phyloP scores from a whole-genome alignment of 202 grass and related monocot species.

The Setaria italica region DNA sequence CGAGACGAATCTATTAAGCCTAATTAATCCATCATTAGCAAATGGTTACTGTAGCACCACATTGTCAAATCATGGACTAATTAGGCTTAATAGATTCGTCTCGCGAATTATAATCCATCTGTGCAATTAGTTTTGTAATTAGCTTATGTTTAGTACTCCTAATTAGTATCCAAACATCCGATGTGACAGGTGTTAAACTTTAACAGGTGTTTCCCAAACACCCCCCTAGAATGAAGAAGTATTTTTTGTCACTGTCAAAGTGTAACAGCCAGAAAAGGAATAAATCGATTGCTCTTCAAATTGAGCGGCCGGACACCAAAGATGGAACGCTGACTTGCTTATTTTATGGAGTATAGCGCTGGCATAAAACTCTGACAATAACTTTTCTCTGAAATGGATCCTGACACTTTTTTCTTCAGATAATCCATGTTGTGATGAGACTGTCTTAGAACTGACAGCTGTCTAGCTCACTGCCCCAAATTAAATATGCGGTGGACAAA shows the following conservation, averaged over 20 bases:
- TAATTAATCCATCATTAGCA: too few relatives aligned
- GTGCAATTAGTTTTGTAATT: too few relatives aligned
- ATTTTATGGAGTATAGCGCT: not conserved
- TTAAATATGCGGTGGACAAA: not conserved
- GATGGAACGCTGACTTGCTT: conserved; percentile 2
- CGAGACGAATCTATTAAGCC: too few relatives aligned
- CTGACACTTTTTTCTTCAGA: conserved; percentile 5
- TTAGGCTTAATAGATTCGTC: too few relatives aligned
- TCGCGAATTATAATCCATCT: too few relatives aligned
- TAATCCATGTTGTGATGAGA: not conserved
- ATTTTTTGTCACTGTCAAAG: not conserved
- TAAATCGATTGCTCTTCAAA: not conserved
- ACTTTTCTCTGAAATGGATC: not conserved
- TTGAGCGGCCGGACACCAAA: not conserved
- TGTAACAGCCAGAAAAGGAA: not conserved
- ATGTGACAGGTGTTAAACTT: too few relatives aligned
- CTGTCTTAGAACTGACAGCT: not conserved
- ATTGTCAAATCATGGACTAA: too few relatives aligned
- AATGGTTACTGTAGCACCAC: too few relatives aligned
- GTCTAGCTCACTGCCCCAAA: not conserved
- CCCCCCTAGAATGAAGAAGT: too few relatives aligned
- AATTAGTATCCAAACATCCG: too few relatives aligned
- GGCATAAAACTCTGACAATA: not conserved
- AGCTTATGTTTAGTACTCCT: too few relatives aligned
- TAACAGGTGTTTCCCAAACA: too few relatives aligned